Base-by-base conservation (phyloP, 2,329 filamentous ascomycete species). In the Zopfia rhizophila region DNA sequence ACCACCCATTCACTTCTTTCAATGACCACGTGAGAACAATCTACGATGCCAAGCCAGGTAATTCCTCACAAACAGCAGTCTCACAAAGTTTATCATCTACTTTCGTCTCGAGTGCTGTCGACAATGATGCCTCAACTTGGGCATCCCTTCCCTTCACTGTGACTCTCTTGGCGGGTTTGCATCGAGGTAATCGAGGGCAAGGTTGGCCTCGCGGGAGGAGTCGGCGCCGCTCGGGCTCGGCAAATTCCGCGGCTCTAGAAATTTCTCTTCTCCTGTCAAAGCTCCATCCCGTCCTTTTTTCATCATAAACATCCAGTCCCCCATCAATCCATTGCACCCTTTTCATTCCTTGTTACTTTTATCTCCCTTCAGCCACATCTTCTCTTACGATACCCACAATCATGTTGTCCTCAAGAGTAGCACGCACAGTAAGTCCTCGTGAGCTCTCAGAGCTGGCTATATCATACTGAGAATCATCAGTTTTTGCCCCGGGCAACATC, bases 401-500 rank as follows among this genome's bases (percentile, higher is more conserved):
- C 56, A 70, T 75, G 72, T 53, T 75, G 59, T 72, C 72, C 45
- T 72, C 70, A 51, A 71, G 71, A 57, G 55, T 75, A 66, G 72
- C 72, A 62, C 65, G 72, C 58, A 68, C 66, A 46, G 72, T 74
- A 62, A 65, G 72, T 65, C 24, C 14, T 24, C 48, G 38, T 45
- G 33, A 29, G 18, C 32, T 22, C 46, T 21, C 28, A n/a, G 16
- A 38, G 13, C 43, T 42, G 25, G 16, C 30, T 12, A 18, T 17
- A 46, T 60, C 60, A 55, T 60, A 32, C 27, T 44, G 23, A n/a
- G n/a, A n/a, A n/a, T n/a, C n/a, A n/a, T 29, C 61, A 74, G 72
- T 61, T 73, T 57, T 84, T 95, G 76, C 90, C 91, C 71, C 85
- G 91, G 82, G 86, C 89, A 73, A 79, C 82, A 60, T 80, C 87